phyloP scores from a whole-genome alignment of 2,329 filamentous ascomycete genomes.

The Bipolaris zeicola region DNA sequence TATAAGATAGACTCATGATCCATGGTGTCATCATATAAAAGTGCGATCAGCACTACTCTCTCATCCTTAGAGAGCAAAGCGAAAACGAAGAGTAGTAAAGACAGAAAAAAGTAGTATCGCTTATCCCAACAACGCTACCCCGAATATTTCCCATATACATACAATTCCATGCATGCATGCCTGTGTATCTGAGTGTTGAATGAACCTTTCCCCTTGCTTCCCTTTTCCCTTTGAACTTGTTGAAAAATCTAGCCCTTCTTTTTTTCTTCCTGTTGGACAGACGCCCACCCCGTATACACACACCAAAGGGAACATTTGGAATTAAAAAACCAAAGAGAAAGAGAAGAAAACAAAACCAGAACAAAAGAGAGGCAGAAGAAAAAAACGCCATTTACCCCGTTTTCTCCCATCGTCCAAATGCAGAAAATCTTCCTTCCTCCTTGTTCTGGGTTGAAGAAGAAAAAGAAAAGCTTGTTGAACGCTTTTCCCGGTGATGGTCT shows the following conservation, averaged over 20 bases:
- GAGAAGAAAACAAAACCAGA: not conserved
- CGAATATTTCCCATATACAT: not conserved
- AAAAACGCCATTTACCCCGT: conserved; percentile 2
- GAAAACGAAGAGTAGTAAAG: not conserved
- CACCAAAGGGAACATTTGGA: too few relatives aligned
- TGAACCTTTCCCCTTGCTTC: not conserved
- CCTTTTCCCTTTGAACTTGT: not conserved
- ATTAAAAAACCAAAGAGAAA: not conserved
- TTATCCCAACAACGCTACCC: not conserved
- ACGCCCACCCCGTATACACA: too few relatives aligned
- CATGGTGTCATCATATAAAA: too few relatives aligned
- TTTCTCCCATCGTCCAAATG: not conserved
- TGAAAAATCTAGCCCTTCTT: not conserved
- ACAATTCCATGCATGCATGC: too few relatives aligned
- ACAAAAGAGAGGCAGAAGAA: not conserved
- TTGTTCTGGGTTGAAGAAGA: not conserved
- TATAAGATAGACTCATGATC: too few relatives aligned
- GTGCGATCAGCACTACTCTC: too few relatives aligned
- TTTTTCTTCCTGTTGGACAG: not conserved
- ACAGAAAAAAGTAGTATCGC: not conserved
- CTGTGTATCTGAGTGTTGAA: not conserved
- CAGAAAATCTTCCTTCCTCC: not conserved
- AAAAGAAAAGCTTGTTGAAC: conserved; percentile 14
- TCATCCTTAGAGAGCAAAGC: too few relatives aligned
- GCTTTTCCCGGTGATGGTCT: not conserved